These are phyloP conservation scores for Talaromyces sp. DNA, from an alignment of 2,329 filamentous ascomycete species.

Conservation along the genomic window DNA sequence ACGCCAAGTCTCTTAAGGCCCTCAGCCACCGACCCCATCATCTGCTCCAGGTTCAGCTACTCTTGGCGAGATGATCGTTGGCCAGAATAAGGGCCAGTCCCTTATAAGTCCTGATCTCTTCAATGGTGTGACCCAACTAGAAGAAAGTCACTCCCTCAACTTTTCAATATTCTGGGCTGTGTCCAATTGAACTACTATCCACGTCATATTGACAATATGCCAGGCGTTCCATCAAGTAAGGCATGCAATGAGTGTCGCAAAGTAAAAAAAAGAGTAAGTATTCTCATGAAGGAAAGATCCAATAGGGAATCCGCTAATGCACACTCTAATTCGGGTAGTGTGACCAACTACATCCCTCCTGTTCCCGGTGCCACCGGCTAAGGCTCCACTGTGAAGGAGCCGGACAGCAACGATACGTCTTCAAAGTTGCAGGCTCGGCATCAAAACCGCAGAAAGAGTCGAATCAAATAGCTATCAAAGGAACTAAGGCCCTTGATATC, in stretches of 20 bases:
- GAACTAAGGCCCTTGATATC: background rate
- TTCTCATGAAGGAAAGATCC: conserved; percentile 14
- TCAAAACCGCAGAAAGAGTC: too few relatives aligned
- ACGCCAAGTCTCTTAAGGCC: too few relatives aligned
- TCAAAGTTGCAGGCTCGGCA: conserved; percentile 18
- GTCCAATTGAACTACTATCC: conserved; percentile 2
- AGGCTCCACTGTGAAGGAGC: conserved; percentile 26
- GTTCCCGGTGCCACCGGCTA: conserved; percentile 28
- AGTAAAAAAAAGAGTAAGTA: conserved; percentile 23
- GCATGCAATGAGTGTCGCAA: background rate
- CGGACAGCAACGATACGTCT: conserved; percentile 29
- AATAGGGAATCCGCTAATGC: background rate
- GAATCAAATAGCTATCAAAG: too few relatives aligned
- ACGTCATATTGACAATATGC: background rate
- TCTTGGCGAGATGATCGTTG: too few relatives aligned
- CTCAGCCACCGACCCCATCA: too few relatives aligned
- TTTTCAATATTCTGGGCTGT: too few relatives aligned
- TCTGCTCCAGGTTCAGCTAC: too few relatives aligned
- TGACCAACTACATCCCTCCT: conserved; percentile 28
- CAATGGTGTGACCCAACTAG: background rate
- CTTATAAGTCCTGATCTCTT: background rate
- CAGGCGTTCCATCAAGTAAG: background rate
- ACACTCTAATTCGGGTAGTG: conserved; percentile 18
- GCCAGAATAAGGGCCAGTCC: too few relatives aligned
- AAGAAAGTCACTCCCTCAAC: background rate